Conservation (phyloP, 169 alveolate species). For the Plasmodium vivax region DNA sequence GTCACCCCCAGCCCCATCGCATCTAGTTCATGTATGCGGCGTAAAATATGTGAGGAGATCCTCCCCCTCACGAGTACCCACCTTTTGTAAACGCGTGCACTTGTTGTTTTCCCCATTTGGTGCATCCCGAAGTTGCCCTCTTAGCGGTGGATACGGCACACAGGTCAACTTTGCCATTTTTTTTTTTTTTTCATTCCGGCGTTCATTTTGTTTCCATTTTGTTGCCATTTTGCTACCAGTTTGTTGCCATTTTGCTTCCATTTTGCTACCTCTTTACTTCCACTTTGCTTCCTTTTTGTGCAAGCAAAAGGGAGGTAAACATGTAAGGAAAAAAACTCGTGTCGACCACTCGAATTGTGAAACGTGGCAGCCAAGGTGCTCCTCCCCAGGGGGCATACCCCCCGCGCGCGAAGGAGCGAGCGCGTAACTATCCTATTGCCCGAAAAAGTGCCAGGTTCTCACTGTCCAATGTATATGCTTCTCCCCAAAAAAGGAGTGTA, state of each 20-base stretch:
- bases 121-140: neutral
- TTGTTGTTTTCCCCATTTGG: neutral
- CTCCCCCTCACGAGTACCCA: neutral
- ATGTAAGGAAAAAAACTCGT: neutral
- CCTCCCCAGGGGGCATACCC: neutral
- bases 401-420: neutral
- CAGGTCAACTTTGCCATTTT: neutral
- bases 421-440: neutral
- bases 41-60: neutral
- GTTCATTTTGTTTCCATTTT: slow-evolving; percentile 4
- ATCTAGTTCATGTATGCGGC: neutral
- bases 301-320: neutral
- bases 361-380: neutral
- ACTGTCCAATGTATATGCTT: neutral
- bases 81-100: neutral
- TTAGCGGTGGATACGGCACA: neutral
- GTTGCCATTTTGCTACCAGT: neutral
- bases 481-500: neutral
- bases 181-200: neutral
- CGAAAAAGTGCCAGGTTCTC: neutral
- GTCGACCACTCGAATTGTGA: neutral
- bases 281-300: neutral
- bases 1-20: neutral
- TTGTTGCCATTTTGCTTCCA: neutral
- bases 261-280: neutral